Base-by-base conservation (phyloP, 1,284 basidiomycete species). In the Tremellales sp. region DNA sequence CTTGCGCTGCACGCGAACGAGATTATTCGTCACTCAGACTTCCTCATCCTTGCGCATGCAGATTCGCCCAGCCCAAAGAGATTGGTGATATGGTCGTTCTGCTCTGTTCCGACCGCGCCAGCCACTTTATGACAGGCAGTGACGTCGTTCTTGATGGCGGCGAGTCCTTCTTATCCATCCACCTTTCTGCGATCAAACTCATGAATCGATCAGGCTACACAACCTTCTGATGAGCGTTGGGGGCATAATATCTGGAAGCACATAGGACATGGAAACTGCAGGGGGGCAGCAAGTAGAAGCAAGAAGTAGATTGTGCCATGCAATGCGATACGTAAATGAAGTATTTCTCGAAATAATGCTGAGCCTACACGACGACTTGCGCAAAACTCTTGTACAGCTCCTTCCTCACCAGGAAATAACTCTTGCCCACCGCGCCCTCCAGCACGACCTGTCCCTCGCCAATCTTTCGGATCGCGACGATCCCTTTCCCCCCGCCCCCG, bases 361-460 rank as follows among this genome's bases (percentile, higher is more conserved):
- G n/a, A n/a, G n/a, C n/a, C n/a, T n/a, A n/a, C n/a, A n/a, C n/a
- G n/a, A n/a, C 82, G 50, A 93, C 84, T 45, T 88, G 79, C 16
- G 91, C 92, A 66, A 94, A 87, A 52, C 93, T 73, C 51, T 81
- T 82, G 63, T 95, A 95, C 48, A 97, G 84, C 74, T 89, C 89
- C 62, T 78, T 82, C 57, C 91, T 77, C 39, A 97, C 89, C 34
- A 76, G 79, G 70, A 89, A 91, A 75, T 93, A 97, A 21, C 90
- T 81, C 53, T 83, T 82, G n/a, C 87, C 90, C 7, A 89, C 81
- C 39, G 81, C 82, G 3, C 93, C 93, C 67, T 95, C 92, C 39
- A 97, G 67, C 57, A 91, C 86, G 12, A 97, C 83, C 60, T 81
- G 81, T 1, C 89, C 90, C 58, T 84, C 79, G 2, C 78, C 87